These are phyloP conservation scores for Globisporangium lucens DNA, from an alignment of 352 stramenopile genomes.

Conservation along the genomic window DNA sequence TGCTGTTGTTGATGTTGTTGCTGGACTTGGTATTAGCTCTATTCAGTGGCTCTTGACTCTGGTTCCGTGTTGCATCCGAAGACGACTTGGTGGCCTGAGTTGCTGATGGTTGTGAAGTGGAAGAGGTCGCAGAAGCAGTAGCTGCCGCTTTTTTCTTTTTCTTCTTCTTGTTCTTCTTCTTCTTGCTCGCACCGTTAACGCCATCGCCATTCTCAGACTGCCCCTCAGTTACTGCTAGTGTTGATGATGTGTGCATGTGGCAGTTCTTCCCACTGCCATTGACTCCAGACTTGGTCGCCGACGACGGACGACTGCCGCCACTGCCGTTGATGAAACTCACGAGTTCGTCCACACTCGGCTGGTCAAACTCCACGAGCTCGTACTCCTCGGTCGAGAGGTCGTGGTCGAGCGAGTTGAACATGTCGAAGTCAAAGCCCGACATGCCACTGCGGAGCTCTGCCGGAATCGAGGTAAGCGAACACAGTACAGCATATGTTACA, in stretches of 20 bases:
- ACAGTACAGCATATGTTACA: background rate
- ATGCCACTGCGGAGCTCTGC: conserved; percentile 54
- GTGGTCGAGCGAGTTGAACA: conserved; percentile 77
- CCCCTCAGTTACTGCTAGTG: conserved; percentile 14
- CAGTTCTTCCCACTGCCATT: conserved; percentile 10
- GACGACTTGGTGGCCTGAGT: background rate
- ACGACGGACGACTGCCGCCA: conserved; percentile 21
- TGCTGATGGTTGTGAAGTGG: conserved; percentile 1
- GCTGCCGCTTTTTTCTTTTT: conserved; percentile 60
- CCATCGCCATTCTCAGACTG: conserved; percentile 10
- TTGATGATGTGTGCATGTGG: conserved; percentile 7
- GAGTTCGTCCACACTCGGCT: conserved; percentile 78
- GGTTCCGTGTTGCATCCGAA: background rate
- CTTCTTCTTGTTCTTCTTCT: conserved; percentile 68
- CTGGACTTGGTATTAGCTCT: conserved; percentile 6
- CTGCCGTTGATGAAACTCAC: conserved; percentile 82
- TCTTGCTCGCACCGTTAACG: conserved; percentile 26
- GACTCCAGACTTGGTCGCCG: conserved; percentile 3
- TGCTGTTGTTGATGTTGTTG: background rate
- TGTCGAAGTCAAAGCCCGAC: conserved; percentile 70
- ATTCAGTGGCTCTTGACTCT: conserved; percentile 2
- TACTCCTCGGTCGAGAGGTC: conserved; percentile 77
- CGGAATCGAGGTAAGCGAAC: background rate
- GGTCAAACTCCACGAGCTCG: conserved; percentile 77
- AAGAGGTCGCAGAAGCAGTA: background rate